Base-by-base conservation (phyloP, 2,329 filamentous ascomycete genomes). In the Cladorrhinum sp. region DNA sequence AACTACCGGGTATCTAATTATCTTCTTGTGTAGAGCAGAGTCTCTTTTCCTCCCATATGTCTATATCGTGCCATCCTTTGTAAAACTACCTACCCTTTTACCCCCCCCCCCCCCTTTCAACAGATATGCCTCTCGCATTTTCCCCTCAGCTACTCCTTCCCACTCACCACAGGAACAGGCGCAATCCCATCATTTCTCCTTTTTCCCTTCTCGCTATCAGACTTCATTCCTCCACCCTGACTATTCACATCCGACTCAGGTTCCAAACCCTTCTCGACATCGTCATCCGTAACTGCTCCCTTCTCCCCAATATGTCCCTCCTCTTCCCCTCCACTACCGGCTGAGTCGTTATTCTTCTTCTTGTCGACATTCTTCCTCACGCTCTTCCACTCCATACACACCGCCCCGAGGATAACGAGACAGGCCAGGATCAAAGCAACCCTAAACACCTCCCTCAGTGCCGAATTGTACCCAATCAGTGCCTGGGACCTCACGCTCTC, bases 361-460 rank as follows among this genome's bases (percentile, higher is more conserved):
- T 27, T 24, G 8, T 13, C 12, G 20, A 50, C 20, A 18, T 56
- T 24, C 55, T 61, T 61, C 58, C 59, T 62, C 9, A 63, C 58
- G 18, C 58, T 64, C 41, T 51, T 18, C 63, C 63, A 64, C 61
- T 64, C 63, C 32, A 64, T 7, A 18, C 41, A 52, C 4, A 36
- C 32, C 10, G 58, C 58, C 1, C 60, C 63, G 1, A 64, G 4
- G 13, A 64, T 27, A 1, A 53, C 24, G 49, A 61, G 18, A 24
- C 60, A 61, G 24, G 63, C 25, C 4, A 61, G 18, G 16, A 64
- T 56, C 55, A 64, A 24, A 8, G 49, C 63, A 2, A 64, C 58
- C 6, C n/a, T 36, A 16, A 64, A 64, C 18, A 56, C 51, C 45
- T 38, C 53, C 49, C 63, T 45, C 16, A 64, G 36, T 24, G 64